Conservation (phyloP, 352 stramenopile species). For the Globisporangium nodosum region DNA sequence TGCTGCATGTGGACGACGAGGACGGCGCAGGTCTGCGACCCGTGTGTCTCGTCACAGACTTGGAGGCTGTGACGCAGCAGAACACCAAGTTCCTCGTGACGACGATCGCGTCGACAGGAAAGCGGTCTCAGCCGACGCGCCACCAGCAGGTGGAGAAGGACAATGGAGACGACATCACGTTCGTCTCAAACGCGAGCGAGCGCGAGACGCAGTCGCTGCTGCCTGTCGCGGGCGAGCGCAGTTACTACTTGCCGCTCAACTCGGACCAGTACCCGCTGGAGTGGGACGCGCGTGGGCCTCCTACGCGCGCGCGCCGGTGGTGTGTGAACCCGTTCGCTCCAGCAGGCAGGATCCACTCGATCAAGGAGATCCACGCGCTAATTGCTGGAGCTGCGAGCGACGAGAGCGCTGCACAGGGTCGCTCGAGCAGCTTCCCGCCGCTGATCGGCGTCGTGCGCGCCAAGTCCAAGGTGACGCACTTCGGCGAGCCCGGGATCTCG, state of each 20-base stretch:
- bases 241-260: slow-evolving; percentile 50
- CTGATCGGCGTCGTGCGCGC: slow-evolving; percentile 50
- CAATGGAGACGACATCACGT: slow-evolving; percentile 20
- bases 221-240: slow-evolving; percentile 33
- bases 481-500: slow-evolving; percentile 27
- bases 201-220: slow-evolving; percentile 36
- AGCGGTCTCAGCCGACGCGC: background rate
- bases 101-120: background rate
- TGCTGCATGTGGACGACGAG: slow-evolving; percentile 1
- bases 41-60: slow-evolving; percentile 20
- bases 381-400: slow-evolving; percentile 1
- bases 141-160: background rate
- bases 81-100: slow-evolving; percentile 5
- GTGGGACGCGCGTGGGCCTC: slow-evolving; percentile 11
- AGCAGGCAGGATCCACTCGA: slow-evolving; percentile 11
- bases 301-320: slow-evolving; percentile 5
- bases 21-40: background rate
- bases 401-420: too few relatives aligned
- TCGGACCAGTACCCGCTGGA: slow-evolving; percentile 51
- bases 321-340: slow-evolving; percentile 23
- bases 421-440: slow-evolving; percentile 10
- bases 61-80: slow-evolving; percentile 2
- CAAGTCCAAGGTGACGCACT: slow-evolving; percentile 49
- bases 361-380: slow-evolving; percentile 19
- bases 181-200: slow-evolving; percentile 26